Base-by-base conservation (phyloP, 768 basidiomycete genomes). In the Kwoniella botswanensis region DNA sequence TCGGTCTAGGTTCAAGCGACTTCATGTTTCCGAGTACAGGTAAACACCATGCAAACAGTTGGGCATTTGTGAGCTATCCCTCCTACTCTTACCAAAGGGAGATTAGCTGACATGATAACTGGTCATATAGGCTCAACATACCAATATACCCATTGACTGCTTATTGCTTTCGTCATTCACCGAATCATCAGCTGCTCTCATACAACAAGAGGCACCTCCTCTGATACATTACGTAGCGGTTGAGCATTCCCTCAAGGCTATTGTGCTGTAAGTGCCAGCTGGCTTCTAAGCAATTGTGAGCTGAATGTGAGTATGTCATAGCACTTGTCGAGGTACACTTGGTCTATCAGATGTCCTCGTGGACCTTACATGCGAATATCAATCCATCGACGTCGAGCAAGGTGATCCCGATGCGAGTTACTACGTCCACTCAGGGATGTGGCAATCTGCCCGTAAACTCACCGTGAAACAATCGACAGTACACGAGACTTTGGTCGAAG, bases 341-440 rank as follows among this genome's bases (percentile, higher is more conserved):
- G 84, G 84, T 1, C 72, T 85, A 5, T 82, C 83, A 2, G 84
- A 85, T 71, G 76, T 84, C n/a, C 79, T 85, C 17, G 78, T 84
- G 59, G 84, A 85, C 65, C 73, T 85, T 22, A 83, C 82, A 11
- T 84, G 84, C 77, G 81, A 77, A 18, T 84, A 84, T 72, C 74
- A 77, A 66, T 62, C 74, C 1, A 80, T 84, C 41, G 41, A 70
- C 1, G 70, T 84, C 2, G 77, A 79, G 2, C 71, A 77, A 52
- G 84, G 71, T 10, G 76, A 80, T 57, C 79, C 79, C 0, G 67
- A 74, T 15, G 82, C 59, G 2, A 60, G 70, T 1, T 84, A 85
- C 73, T 76, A 74, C 29, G 84, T 81, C 6, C 85, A 85, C 68
- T 64, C 69, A 10, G 82, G 82, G 10, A 83, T 83, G 79, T 79